A percentile compares a stretch with the other conserved stretches of the same genome.
These are phyloP conservation scores for Salvia hispanica DNA, from an alignment of 257 asterid species.

Conservation along the genomic window DNA sequence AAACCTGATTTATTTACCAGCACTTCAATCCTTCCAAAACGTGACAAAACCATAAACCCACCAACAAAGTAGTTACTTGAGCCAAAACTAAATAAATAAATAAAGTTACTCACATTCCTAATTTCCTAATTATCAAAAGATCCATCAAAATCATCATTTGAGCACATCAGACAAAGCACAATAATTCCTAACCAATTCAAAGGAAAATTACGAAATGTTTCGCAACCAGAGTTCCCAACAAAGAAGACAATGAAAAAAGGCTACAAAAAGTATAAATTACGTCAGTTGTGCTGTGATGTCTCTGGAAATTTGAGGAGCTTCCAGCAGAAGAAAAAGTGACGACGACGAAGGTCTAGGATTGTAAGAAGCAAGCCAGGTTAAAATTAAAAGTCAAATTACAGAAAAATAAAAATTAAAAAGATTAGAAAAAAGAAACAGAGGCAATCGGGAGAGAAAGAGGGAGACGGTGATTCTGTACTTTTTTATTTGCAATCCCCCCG, in stretches of 20 bases:
- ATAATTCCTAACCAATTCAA: constrained; percentile 13
- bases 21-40: constrained; percentile 17
- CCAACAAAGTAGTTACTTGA: constrained; percentile 3
- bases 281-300: constrained; percentile 33
- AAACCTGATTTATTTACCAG: too few species aligned
- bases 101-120: neutral
- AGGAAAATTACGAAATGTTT: neutral
- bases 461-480: constrained; percentile 7
- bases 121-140: constrained; percentile 23
- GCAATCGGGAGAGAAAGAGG: neutral
- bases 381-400: neutral
- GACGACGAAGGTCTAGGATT: constrained; percentile 30
- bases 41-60: constrained; percentile 10
- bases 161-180: constrained; percentile 15
- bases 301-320: constrained; percentile 32
- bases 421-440: neutral
- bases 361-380: constrained; percentile 21
- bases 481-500: constrained; percentile 24
- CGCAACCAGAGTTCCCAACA: too few species aligned
- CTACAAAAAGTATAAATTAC: neutral
- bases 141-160: constrained; percentile 27
- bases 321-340: constrained; percentile 29
- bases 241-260: too few species aligned
- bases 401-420: neutral
- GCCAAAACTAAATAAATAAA: neutral